Conservation (phyloP, 2,329 filamentous ascomycete species). For the Hypoxylon sp. region DNA sequence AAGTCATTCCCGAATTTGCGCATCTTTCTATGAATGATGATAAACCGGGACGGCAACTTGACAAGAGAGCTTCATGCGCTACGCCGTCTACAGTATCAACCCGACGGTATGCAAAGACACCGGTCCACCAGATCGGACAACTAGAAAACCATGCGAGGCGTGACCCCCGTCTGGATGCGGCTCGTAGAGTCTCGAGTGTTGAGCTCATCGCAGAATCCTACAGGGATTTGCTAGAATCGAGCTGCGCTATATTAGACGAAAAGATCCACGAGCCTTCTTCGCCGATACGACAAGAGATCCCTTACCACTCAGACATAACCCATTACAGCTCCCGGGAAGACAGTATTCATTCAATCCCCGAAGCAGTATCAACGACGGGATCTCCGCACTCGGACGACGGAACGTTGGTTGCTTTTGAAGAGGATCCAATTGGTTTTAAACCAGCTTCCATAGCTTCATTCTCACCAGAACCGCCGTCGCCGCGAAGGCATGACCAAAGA, state of each 20-base stretch:
- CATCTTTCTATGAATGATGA: slow-evolving; percentile 48
- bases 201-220: slow-evolving; percentile 63
- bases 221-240: slow-evolving; percentile 54
- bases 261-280: slow-evolving; percentile 38
- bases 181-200: slow-evolving; percentile 52
- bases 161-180: slow-evolving; percentile 34
- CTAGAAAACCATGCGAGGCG: slow-evolving; percentile 50
- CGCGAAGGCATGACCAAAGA: slow-evolving; percentile 36
- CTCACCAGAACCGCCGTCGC: slow-evolving; percentile 48
- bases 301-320: slow-evolving; percentile 3
- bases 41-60: slow-evolving; percentile 33
- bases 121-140: slow-evolving; percentile 59
- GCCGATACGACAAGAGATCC: slow-evolving; percentile 22
- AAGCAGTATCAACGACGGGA: slow-evolving; percentile 20
- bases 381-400: slow-evolving; percentile 56
- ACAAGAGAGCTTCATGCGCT: slow-evolving; percentile 37
- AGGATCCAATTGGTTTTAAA: slow-evolving; percentile 58
- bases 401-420: slow-evolving; percentile 57
- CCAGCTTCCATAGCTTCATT: slow-evolving; percentile 48
- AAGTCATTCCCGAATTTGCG: slow-evolving; percentile 45
- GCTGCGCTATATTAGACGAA: slow-evolving; percentile 47
- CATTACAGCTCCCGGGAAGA: slow-evolving; percentile 8
- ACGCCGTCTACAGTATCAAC: slow-evolving; percentile 43
- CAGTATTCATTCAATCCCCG: slow-evolving; percentile 29
- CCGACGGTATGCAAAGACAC: slow-evolving; percentile 61